A percentile compares a stretch with the other conserved stretches of the same genome.
Evolutionary conservation across 225 moss, liverwort and hornwort genomes (phyloP).

Genomic region (Takakia lepidozioides): DNA sequence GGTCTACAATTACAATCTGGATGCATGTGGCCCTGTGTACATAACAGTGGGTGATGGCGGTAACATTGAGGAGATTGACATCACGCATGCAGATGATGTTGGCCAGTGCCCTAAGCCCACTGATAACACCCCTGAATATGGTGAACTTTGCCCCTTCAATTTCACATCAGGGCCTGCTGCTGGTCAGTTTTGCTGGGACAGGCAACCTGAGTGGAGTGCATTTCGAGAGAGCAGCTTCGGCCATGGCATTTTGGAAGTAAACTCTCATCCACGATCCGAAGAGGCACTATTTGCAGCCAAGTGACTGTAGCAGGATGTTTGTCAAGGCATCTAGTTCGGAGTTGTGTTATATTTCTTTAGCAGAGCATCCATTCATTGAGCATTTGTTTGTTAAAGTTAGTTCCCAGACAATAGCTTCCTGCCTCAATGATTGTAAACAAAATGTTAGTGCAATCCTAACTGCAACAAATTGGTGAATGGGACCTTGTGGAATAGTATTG

Average conservation of each 20-base stretch:
- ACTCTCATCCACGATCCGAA: too few species aligned
- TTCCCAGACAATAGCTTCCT: too few species aligned
- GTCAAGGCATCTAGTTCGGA: too few species aligned
- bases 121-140: slow-evolving; percentile 61
- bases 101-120: slow-evolving; percentile 50
- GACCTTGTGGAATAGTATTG: too few species aligned
- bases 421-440: too few species aligned
- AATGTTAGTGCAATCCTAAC: too few species aligned
- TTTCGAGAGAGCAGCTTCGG: slow-evolving; percentile 86
- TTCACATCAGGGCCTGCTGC: slow-evolving; percentile 60
- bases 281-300: too few species aligned
- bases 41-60: slow-evolving; percentile 74
- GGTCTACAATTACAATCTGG: slow-evolving; percentile 59
- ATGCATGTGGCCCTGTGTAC: slow-evolving; percentile 64
- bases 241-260: slow-evolving; percentile 65
- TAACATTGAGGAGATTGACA: slow-evolving; percentile 59
- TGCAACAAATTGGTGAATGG: too few species aligned
- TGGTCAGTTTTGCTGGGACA: slow-evolving; percentile 65
- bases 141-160: slow-evolving; percentile 52
- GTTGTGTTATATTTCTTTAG: too few species aligned
- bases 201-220: slow-evolving; percentile 85
- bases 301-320: too few species aligned
- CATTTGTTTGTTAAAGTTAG: too few species aligned
- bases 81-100: slow-evolving; percentile 60
- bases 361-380: too few species aligned